Evolutionary conservation across 2,329 filamentous ascomycete genomes (phyloP), one percentile per base, ranked within the genome.

Genomic region (Mariannaea elegans): DNA sequence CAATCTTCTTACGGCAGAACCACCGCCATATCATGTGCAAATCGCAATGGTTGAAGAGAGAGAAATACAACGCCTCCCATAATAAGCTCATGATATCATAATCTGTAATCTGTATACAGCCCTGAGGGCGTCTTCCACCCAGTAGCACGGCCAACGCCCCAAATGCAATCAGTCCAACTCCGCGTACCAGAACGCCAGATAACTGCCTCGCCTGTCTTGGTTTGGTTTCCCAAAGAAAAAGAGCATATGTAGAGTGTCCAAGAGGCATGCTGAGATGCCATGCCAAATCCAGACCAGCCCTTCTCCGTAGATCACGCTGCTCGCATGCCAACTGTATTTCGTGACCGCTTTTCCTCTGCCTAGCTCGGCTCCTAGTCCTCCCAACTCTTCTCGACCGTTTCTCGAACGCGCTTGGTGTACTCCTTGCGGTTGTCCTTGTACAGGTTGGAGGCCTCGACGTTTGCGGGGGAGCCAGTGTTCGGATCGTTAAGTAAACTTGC

Each of bases 311-410:
- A 38, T 16, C 42, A 34, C 27, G 18, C 44, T 48, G 46, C 51
- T 56, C 51, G 51, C 51, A 39, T 56, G 50, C 29, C 57, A 44
- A 50, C 49, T 12, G 18, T 24, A 21, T 14, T 38, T 48, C 38
- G 44, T 39, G 41, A 14, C 38, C n/a, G 48, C 51, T 14, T 39
- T 31, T 49, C 18, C 21, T 49, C 16, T 42, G 29, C 29, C 19
- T 27, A 31, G 18, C 13, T 42, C 14, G 18, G 18, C 19, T 9
- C 49, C 75, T 71, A 97, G 72, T 97, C 94, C 65, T 98, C 95
- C 95, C 95, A 99, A 81, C 94, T 98, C 87, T 97, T 98, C 83
- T 99, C 95, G 14, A 99, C 95, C 0, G 94, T 97, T 81, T 98
- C 95, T 46, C 93, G 85, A 41, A 99, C 95, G 16, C 94, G 85